These are phyloP conservation scores for Gnomoniopsis sp. DNA, from an alignment of 2,329 filamentous ascomycete species.

Conservation along the genomic window DNA sequence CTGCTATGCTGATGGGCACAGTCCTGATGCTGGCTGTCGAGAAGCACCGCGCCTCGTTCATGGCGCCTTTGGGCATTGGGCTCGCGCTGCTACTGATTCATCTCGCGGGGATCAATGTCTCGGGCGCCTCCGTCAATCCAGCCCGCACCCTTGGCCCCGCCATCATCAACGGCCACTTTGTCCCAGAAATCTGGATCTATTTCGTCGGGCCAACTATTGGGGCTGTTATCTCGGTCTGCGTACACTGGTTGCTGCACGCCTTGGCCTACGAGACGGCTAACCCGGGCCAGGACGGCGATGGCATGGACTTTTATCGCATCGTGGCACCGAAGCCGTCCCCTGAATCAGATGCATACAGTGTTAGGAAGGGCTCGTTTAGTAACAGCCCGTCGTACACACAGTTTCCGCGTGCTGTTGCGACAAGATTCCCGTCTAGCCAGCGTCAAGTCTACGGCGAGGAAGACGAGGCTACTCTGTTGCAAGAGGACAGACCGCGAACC, in stretches of 20 bases:
- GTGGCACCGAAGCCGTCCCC: neutral
- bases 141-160: conserved; percentile 45
- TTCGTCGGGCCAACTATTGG: conserved; percentile 49
- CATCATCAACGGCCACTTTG: conserved; percentile 34
- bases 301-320: conserved; percentile 7
- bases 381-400: neutral
- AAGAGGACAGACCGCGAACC: too few species aligned
- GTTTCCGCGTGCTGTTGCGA: too few species aligned
- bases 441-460: too few species aligned
- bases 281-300: conserved; percentile 24
- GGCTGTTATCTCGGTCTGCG: conserved; percentile 36
- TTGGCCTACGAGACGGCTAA: conserved; percentile 32
- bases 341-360: neutral
- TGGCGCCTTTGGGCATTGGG: conserved; percentile 7
- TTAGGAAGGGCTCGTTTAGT: neutral
- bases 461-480: too few species aligned
- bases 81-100: neutral
- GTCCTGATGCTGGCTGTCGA: conserved; percentile 57
- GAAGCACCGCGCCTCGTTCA: conserved; percentile 57
- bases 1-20: conserved; percentile 46
- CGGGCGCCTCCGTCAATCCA: conserved; percentile 43
- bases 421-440: too few species aligned
- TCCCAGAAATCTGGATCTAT: conserved; percentile 46
- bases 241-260: conserved; percentile 34
- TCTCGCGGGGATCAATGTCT: conserved; percentile 22